Percentiles rank a stretch among this genome's conserved stretches.
phyloP scores from a whole-genome alignment of 306 rosid genomes.

The Sicyos baderoa region DNA sequence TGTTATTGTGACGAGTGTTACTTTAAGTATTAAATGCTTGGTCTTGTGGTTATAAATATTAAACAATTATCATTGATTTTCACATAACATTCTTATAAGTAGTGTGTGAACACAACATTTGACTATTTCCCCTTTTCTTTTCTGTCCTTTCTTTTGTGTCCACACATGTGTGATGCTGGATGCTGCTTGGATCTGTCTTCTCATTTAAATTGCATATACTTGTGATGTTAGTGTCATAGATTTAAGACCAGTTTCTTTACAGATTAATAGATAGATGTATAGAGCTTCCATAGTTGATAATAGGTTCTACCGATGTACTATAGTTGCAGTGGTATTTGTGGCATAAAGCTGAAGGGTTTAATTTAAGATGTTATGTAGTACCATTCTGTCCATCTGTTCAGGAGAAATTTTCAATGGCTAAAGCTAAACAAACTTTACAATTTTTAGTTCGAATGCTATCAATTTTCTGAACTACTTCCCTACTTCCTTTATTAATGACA shows the following conservation, averaged over 20 bases:
- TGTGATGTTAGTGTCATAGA: background rate
- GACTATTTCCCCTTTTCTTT: background rate
- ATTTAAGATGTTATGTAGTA: background rate
- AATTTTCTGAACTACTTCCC: background rate
- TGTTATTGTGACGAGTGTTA: background rate
- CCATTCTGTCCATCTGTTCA: background rate
- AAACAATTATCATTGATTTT: background rate
- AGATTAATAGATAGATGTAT: background rate
- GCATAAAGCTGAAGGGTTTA: constrained; percentile 3
- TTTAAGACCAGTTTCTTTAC: background rate
- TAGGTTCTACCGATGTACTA: constrained; percentile 1
- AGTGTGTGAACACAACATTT: background rate
- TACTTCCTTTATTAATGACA: background rate
- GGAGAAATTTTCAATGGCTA: background rate
- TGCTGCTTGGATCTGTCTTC: constrained; percentile 2
- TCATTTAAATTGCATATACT: constrained; percentile 5
- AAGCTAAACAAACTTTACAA: background rate
- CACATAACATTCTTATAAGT: background rate
- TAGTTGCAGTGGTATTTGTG: background rate
- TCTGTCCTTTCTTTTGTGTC: background rate
- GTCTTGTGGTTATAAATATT: background rate
- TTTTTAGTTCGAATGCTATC: background rate
- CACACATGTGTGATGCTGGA: background rate
- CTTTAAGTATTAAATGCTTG: background rate
- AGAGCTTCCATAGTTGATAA: constrained; percentile 2